A percentile compares a stretch with the other conserved stretches of the same genome.
Evolutionary conservation across 441 rosid species (phyloP).

Genomic region (Melastoma candidum): DNA sequence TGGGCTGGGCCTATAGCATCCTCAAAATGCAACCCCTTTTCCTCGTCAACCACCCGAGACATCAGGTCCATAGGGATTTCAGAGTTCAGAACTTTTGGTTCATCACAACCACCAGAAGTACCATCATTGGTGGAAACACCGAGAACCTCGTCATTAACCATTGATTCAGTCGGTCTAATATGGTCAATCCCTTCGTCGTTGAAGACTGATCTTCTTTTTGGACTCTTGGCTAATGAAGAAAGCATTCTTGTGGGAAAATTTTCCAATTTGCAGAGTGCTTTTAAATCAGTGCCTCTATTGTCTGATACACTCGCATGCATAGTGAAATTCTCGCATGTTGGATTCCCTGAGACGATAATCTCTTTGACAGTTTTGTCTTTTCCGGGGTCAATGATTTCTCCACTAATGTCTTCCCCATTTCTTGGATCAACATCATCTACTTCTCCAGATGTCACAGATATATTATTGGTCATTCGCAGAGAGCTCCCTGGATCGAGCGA

Average conservation of each 20-base stretch:
- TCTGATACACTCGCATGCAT: slow-evolving; percentile 27
- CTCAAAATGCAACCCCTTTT: slow-evolving; percentile 23
- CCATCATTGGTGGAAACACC: slow-evolving; percentile 20
- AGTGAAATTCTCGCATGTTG: slow-evolving; percentile 19
- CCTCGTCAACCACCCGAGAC: slow-evolving; percentile 25
- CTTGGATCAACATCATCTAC: slow-evolving; percentile 13
- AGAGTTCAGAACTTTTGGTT: slow-evolving; percentile 21
- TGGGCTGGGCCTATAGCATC: slow-evolving; percentile 31
- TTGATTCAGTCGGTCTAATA: slow-evolving; percentile 12
- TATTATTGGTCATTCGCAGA: slow-evolving; percentile 25
- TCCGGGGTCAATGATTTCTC: slow-evolving; percentile 5
- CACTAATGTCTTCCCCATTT: too few species aligned
- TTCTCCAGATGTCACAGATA: slow-evolving; percentile 11
- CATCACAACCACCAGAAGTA: slow-evolving; percentile 22
- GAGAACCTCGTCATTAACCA: slow-evolving; percentile 25
- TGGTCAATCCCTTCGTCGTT: slow-evolving; percentile 15
- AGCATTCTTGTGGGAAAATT: slow-evolving; percentile 87
- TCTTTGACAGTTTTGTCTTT: slow-evolving; percentile 34
- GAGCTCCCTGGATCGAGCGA: slow-evolving; percentile 21
- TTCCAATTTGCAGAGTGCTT: slow-evolving; percentile 57
- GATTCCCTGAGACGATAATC: slow-evolving; percentile 24
- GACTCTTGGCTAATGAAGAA: slow-evolving; percentile 45
- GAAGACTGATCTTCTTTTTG: slow-evolving; percentile 29
- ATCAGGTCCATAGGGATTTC: slow-evolving; percentile 25
- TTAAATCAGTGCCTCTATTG: slow-evolving; percentile 48